phyloP scores from a whole-genome alignment of 2,329 filamentous ascomycete genomes.

The Ophiostoma piceae region DNA sequence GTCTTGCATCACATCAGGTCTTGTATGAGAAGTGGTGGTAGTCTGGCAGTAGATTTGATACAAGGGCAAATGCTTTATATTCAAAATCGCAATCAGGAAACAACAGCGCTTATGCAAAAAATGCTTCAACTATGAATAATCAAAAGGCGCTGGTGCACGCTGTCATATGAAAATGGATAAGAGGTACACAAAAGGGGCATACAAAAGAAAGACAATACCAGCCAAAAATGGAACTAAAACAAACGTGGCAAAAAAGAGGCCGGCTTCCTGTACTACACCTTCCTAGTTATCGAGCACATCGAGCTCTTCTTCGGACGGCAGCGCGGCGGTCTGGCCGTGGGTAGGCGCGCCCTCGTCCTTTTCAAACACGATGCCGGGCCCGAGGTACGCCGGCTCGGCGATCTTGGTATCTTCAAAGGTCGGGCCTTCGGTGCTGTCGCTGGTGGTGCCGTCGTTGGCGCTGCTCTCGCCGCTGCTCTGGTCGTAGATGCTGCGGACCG shows the following conservation, averaged over 20 bases:
- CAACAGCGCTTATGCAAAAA: neutral
- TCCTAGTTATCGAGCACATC: constrained; percentile 40
- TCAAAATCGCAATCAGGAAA: neutral
- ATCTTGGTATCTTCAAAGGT: constrained; percentile 30
- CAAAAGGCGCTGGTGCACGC: neutral
- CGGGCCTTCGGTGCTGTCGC: constrained; percentile 13
- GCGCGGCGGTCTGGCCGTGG: constrained; percentile 35
- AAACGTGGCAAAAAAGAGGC: neutral
- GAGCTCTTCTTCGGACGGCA: constrained; percentile 39
- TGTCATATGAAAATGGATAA: neutral
- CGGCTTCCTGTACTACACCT: neutral
- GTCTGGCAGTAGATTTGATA: neutral
- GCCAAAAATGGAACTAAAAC: neutral
- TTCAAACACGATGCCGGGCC: constrained; percentile 48
- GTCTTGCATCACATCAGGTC: constrained; percentile 32
- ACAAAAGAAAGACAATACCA: neutral
- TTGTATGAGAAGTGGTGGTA: constrained; percentile 40
- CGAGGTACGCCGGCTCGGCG: constrained; percentile 44
- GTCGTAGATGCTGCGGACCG: constrained; percentile 27
- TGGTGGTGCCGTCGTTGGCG: constrained; percentile 19
- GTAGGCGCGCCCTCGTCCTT: constrained; percentile 43
- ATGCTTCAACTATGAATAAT: neutral
- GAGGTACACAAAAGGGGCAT: neutral
- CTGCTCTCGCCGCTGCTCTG: constrained; percentile 27
- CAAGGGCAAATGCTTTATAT: neutral